Evolutionary conservation across 2,329 filamentous ascomycete species (phyloP).

Genomic region (Fusarium transvaalense): DNA sequence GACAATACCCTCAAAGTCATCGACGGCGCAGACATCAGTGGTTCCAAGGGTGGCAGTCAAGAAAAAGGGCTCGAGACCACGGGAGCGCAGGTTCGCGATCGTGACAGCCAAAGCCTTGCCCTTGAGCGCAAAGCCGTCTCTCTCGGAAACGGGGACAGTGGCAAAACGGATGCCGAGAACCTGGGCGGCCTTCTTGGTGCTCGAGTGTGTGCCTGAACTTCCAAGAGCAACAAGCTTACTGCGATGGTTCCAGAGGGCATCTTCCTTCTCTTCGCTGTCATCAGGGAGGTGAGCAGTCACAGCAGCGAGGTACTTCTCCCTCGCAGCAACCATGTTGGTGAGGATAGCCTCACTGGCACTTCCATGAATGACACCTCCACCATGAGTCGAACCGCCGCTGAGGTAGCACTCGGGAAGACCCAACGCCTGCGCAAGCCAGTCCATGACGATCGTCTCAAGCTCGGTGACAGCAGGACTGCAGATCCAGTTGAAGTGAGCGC

Average conservation of each 20-base stretch:
- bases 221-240: conserved; percentile 79
- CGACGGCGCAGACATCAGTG: conserved; percentile 88
- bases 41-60: conserved; percentile 87
- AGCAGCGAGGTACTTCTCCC: conserved; percentile 80
- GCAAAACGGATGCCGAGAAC: conserved; percentile 88
- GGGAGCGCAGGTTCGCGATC: conserved; percentile 73
- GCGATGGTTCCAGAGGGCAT: conserved; percentile 69
- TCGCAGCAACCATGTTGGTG: conserved; percentile 86
- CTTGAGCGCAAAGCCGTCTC: conserved; percentile 77
- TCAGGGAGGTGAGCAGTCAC: conserved; percentile 64
- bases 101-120: conserved; percentile 70
- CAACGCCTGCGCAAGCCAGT: conserved; percentile 87
- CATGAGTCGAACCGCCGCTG: conserved; percentile 75
- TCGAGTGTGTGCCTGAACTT: conserved; percentile 83
- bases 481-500: conserved; percentile 97
- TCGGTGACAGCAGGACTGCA: conserved; percentile 93
- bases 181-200: conserved; percentile 87
- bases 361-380: conserved; percentile 95
- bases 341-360: conserved; percentile 89
- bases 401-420: conserved; percentile 79
- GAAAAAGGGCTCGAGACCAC: conserved; percentile 86
- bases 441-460: conserved; percentile 90
- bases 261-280: conserved; percentile 74
- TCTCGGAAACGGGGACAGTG: conserved; percentile 71
- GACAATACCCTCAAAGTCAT: conserved; percentile 80